Evolutionary conservation across 371 early-diverging fungal species (phyloP), one percentile per base, ranked within the genome.

Genomic region (Sporodiniella umbellata): DNA sequence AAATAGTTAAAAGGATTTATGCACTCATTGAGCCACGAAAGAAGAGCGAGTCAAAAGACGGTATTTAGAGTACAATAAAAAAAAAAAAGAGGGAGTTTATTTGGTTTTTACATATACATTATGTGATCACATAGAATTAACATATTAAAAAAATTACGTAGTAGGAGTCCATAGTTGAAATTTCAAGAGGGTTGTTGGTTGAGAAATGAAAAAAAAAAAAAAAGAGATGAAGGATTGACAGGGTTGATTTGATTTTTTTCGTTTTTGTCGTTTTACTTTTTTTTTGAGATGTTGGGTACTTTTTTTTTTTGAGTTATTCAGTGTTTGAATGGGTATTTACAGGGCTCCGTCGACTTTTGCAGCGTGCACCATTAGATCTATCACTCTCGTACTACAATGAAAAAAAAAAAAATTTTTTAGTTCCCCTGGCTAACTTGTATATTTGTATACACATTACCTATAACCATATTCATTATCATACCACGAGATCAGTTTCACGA

Each of bases 401-500:
- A 44, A 28, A 28, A 23, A 24, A 44, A n/a, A n/a, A n/a, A n/a
- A n/a, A n/a, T n/a, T n/a, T n/a, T n/a, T n/a, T n/a, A n/a, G 45
- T 40, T 19, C 18, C 72, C 71, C 75, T 28, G 2, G 7, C 12
- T 11, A n/a, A 25, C 14, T 25, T 24, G 15, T 43, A 11, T 72
- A 70, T 78, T 33, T 49, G 24, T 49, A 40, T 21, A 37, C 49
- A 19, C 49, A 42, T 25, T 49, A 39, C 26, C 52, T 94, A 86
- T 99, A 99, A 62, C 98, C 99, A 71, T 74, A 77, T 73, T 92
- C 90, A 78, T 92, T 92, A 70, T 90, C 90, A 73, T 93, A 99
- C 98, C 99, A 99, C 56, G 54, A 42, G 43, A 61, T 19, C 33
- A 61, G 61, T 43, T 99, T 99, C 79, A 99, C 95, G 78, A 99